These are phyloP conservation scores for Paraphoma chrysanthemicola DNA, from an alignment of 2,329 filamentous ascomycete genomes.

Conservation along the genomic window DNA sequence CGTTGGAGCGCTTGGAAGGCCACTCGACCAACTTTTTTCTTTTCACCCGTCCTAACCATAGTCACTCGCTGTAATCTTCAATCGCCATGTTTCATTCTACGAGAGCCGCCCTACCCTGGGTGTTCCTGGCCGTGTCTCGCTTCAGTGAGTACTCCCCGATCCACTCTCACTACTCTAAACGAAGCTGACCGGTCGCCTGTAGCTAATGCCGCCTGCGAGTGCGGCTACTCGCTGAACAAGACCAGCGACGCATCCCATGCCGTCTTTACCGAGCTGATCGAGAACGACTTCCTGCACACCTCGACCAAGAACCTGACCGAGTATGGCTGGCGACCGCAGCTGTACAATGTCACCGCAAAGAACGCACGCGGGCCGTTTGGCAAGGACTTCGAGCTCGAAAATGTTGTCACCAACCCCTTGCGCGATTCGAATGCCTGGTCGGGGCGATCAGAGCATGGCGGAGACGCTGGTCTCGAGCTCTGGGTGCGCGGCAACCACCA, in stretches of 20 bases:
- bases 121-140: conserved; percentile 38
- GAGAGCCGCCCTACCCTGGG: conserved; percentile 34
- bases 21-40: conserved; percentile 1
- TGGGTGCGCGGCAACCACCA: conserved; percentile 46
- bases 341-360: conserved; percentile 69
- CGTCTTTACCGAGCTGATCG: conserved; percentile 73
- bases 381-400: conserved; percentile 65
- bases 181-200: conserved; percentile 15
- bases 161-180: neutral
- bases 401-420: conserved; percentile 64
- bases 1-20: neutral
- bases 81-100: conserved; percentile 26
- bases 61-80: conserved; percentile 25
- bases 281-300: conserved; percentile 73
- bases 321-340: conserved; percentile 69
- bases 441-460: conserved; percentile 54
- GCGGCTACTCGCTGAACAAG: conserved; percentile 69
- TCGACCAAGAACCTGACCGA: conserved; percentile 54
- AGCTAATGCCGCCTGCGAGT: conserved; percentile 67
- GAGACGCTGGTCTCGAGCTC: conserved; percentile 47
- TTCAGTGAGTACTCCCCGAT: conserved; percentile 31
- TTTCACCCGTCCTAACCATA: conserved; percentile 16
- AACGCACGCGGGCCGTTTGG: conserved; percentile 69
- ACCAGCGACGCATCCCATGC: conserved; percentile 49
- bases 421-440: conserved; percentile 50